Conservation (phyloP, 176 grass and related monocot genomes). For the Poa annua region DNA sequence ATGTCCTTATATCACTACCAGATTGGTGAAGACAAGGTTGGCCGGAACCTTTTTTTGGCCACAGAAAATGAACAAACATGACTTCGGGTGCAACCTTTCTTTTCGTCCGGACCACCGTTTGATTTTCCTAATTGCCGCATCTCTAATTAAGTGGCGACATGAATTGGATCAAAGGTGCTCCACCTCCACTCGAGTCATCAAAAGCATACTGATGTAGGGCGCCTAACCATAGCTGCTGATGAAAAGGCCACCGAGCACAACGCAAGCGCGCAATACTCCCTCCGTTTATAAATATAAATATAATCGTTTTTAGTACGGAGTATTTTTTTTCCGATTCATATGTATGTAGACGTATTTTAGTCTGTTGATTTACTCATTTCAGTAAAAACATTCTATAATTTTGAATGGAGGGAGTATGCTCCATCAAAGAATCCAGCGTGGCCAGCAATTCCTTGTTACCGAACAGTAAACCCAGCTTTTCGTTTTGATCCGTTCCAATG, state of each 20-base stretch:
- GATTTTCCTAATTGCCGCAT: constrained; percentile 21
- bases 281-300: no score
- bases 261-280: not conserved
- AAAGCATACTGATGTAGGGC: not conserved
- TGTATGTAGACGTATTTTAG: no score
- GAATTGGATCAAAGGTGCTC: constrained; percentile 26
- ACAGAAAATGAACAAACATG: not conserved
- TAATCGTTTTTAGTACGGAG: no score
- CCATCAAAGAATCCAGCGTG: not conserved
- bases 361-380: no score
- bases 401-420: not conserved
- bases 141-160: constrained; percentile 37
- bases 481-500: not conserved
- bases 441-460: not conserved
- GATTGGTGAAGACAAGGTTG: not conserved
- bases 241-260: constrained; percentile 35
- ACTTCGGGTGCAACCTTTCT: not conserved
- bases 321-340: no score
- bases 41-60: constrained; percentile 10
- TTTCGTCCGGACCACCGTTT: constrained; percentile 4
- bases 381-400: no score
- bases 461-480: not conserved
- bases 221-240: constrained; percentile 45
- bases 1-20: not conserved
- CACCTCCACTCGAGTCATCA: constrained; percentile 18